Conservation (phyloP, 106 monocot genomes). For the Platanthera guangdongensis region DNA sequence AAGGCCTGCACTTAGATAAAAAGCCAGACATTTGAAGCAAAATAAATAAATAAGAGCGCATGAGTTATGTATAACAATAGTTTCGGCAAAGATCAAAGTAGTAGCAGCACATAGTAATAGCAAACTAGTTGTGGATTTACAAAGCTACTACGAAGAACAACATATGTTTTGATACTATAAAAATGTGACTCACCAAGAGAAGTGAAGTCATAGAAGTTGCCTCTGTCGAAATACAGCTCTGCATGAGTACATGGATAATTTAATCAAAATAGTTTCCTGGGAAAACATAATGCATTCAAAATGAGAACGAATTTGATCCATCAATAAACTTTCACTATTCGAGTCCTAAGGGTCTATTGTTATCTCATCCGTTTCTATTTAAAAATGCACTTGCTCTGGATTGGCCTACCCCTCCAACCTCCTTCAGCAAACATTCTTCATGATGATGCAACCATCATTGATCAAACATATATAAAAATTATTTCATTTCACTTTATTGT, state of each 20-base stretch:
- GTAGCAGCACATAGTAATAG: neutral
- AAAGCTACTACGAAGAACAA: neutral
- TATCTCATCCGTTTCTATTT: neutral
- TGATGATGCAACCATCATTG: neutral
- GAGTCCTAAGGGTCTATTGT: neutral
- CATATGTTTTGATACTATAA: neutral
- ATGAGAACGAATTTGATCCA: neutral
- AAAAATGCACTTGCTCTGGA: neutral
- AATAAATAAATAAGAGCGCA: neutral
- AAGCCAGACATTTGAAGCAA: neutral
- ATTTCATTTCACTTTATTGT: neutral
- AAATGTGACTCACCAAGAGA: constrained; percentile 65
- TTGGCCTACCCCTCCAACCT: neutral
- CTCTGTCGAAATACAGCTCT: constrained; percentile 91
- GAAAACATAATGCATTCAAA: neutral
- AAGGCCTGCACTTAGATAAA: neutral
- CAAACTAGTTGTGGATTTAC: neutral
- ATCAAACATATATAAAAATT: neutral
- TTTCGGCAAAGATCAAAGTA: neutral
- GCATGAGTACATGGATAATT: constrained; percentile 21
- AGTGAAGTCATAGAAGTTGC: constrained; percentile 96
- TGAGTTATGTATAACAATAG: neutral
- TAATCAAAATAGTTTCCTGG: neutral
- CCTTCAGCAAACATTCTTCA: constrained; percentile 1
- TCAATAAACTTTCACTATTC: neutral